Evolutionary conservation across 371 early-diverging fungal genomes (phyloP), one percentile per base, ranked within the genome.

Genomic region (Catenaria anguillulae): DNA sequence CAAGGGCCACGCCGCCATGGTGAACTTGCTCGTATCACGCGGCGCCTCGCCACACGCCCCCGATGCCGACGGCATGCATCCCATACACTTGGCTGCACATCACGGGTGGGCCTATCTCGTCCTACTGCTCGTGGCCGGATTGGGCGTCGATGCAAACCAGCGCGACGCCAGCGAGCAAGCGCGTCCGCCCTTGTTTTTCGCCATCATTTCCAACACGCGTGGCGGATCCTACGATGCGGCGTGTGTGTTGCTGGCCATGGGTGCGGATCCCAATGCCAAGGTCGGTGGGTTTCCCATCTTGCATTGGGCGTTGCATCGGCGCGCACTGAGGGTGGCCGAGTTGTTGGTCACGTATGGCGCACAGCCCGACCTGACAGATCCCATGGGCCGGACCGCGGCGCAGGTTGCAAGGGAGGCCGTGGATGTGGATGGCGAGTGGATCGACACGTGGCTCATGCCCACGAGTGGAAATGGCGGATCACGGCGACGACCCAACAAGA

Each of bases 131-230:
- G 62, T 89, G 2, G 69, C 84, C 29, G n/a, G n/a, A n/a, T 67
- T 79, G 6, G 87, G 86, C 17, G 76, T 86, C 67, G 81, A 84
- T 52, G 76, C 89, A 13, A 89, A 97, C 67, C 63, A 71, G 0
- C 68, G 73, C 2, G 97, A 97, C 64, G 68, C 76, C 17, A 76
- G 19, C 21, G 45, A 43, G 8, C 19, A 86, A 52, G 85, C 85
- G 24, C 84, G 89, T 40, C 94, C 97, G 21, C 82, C 91, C 33
- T 71, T 97, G 40, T 92, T 93, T 90, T 97, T 95, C 94, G 86
- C 92, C 0, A 86, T 87, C 0, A 82, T 82, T 63, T 79, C 70
- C 64, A 70, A 70, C 64, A n/a, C n/a, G n/a, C n/a, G n/a, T n/a
- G 81, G 71, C 6, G 68, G 67, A 34, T 40, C 40, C 10, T 71